Evolutionary conservation across 2,329 filamentous ascomycete genomes (phyloP).

Genomic region (Elsinoe ampelina): DNA sequence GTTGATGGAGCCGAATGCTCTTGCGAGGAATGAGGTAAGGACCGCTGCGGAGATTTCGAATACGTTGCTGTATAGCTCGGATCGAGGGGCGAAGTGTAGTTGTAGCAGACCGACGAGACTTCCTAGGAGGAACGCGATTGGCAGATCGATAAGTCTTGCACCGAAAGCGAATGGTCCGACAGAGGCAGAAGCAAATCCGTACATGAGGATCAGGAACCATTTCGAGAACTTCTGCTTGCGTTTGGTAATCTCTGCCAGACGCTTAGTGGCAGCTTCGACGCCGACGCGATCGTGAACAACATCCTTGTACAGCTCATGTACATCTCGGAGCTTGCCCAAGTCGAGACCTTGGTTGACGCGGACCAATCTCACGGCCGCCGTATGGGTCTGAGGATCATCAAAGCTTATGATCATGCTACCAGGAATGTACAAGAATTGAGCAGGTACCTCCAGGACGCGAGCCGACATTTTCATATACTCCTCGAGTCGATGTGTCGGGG

Average conservation of each 20-base stretch:
- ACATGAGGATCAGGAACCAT: constrained; percentile 51
- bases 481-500: constrained; percentile 82
- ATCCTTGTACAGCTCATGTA: constrained; percentile 70
- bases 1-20: constrained; percentile 40
- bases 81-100: constrained; percentile 62
- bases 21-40: constrained; percentile 41
- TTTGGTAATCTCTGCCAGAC: constrained; percentile 54
- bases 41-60: constrained; percentile 43
- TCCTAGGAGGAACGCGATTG: constrained; percentile 66
- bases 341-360: constrained; percentile 60
- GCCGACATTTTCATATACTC: constrained; percentile 88
- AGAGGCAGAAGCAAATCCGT: constrained; percentile 64
- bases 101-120: constrained; percentile 66
- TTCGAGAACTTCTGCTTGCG: constrained; percentile 44
- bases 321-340: constrained; percentile 62
- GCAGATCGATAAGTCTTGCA: constrained; percentile 67
- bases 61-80: constrained; percentile 55
- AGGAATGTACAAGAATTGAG: constrained; percentile 81
- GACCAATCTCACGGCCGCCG: constrained; percentile 70
- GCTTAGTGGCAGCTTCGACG: constrained; percentile 58
- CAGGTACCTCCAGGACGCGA: constrained; percentile 78
- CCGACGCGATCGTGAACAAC: constrained; percentile 70
- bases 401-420: constrained; percentile 94
- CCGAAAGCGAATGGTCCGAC: constrained; percentile 76
- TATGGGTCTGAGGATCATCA: constrained; percentile 62